Evolutionary conservation across 2,329 filamentous ascomycete genomes (phyloP), one percentile per base, ranked within the genome.

Genomic region (Hymenoscyphus salicellus): DNA sequence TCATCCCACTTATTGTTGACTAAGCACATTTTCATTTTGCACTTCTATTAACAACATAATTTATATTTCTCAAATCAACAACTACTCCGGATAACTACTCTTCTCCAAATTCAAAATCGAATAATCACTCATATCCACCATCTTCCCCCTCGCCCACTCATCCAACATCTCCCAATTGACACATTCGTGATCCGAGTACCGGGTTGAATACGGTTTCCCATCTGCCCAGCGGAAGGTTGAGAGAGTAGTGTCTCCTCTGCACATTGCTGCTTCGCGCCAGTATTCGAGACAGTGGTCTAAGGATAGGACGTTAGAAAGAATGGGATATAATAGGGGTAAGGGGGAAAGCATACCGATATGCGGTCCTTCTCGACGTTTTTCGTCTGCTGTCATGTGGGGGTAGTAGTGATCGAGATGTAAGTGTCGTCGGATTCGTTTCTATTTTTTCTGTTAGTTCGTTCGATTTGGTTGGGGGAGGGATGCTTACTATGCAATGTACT

Each of bases 281-380:
- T 65, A 65, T 26, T 62, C 63, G 5, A 65, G 46, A 43, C 63
- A 65, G 33, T 62, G 63, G 32, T 65, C 63, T 52, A 28, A 59
- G 2, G 17, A 1, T 26, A 23, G n/a, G n/a, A n/a, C n/a, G n/a
- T 43, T 58, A 38, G 28, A 43, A 43, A 52, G 2, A 16, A 49
- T 11, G 6, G 4, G 5, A 41, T 6, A 26, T 28, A 10, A 10
- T n/a, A 10, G 33, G 5, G n/a, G 2, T n/a, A 7, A 23, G 36
- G 38, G 17, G 20, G 6, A 5, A n/a, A 3, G 10, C 58, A 5
- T 23, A 65, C 60, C 60, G 23, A 62, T 46, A 43, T 65, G 60
- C 32, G 20, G 49, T 8, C 55, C 41, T 59, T 65, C 63, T 30
- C 60, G 38, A 11, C 38, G 30, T 23, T 38, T 38, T 7, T 65